Evolutionary conservation across 371 early-diverging fungal genomes (phyloP).

Genomic region (Entomophthora muscae): DNA sequence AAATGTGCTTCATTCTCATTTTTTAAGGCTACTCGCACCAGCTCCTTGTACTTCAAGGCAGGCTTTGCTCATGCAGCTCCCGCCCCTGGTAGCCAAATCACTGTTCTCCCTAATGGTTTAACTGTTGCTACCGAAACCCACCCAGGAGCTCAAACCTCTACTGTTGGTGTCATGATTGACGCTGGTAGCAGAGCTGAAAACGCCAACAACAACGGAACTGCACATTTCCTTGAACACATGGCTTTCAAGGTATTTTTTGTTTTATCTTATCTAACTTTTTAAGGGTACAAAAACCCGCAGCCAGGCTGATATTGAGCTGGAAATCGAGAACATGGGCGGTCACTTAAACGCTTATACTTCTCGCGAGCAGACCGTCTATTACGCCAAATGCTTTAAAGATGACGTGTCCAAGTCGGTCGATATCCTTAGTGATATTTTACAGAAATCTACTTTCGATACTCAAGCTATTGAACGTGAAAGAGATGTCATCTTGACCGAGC

Average conservation of each 20-base stretch:
- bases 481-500: constrained; percentile 85
- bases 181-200: constrained; percentile 90
- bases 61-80: background rate
- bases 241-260: constrained; percentile 75
- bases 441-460: constrained; percentile 64
- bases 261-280: constrained; percentile 4
- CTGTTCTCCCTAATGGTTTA: constrained; percentile 80
- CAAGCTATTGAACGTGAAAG: constrained; percentile 86
- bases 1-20: background rate
- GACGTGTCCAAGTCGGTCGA: constrained; percentile 81
- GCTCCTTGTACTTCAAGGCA: background rate
- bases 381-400: constrained; percentile 77
- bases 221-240: constrained; percentile 97
- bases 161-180: constrained; percentile 96
- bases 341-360: constrained; percentile 96
- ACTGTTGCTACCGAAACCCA: constrained; percentile 90
- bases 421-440: constrained; percentile 85
- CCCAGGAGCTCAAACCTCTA: constrained; percentile 82
- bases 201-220: constrained; percentile 80
- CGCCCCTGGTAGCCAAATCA: constrained; percentile 20
- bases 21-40: background rate
- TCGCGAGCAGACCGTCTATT: constrained; percentile 95
- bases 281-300: constrained; percentile 74
- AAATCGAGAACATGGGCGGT: constrained; percentile 94
- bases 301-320: constrained; percentile 78